Base-by-base conservation (phyloP, 352 stramenopile genomes). In the Globisporangium paroecandrum region DNA sequence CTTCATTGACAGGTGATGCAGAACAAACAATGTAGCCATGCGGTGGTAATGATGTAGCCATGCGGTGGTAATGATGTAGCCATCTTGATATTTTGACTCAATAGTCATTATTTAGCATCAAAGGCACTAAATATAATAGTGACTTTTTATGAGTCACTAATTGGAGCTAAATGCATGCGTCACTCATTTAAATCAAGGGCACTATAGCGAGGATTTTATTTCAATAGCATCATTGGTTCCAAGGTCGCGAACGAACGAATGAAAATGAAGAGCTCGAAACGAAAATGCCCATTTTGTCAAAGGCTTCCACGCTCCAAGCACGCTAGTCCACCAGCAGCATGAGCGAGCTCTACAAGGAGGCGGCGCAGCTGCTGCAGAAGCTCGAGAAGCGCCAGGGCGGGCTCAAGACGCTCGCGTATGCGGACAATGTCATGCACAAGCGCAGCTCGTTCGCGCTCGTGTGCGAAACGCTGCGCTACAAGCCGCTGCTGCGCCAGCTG, bases 391-490 rank as follows among this genome's bases (percentile, higher is more conserved):
- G 84, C 7, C 79, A 91, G 66, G 87, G 85, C 60, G 89, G 89
- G 0, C 85, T 96, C 71, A 96, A 96, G 78, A 89, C 79, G 53
- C 83, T 96, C 46, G 87, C 87, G 62, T 95, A 95, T 55, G 82
- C 79, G 9, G 85, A 94, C 24, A 82, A 84, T 25, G 86, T 93
- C 56, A 69, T 85, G 66, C 87, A 95, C 75, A 97, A 95, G 69
- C 86, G 86, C 69, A 95, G 89, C 76, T 95, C 87, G 24, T 97
- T 94, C 69, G 88, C 87, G 66, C 76, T 97, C 25, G 89, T 95
- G 22, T 97, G 89, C 62, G 87, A 97, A 76, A 97, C 89, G 66
- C 75, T 97, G 68, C 87, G 89, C 29, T 94, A 93, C 75, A 94
- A 93, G 71, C 87, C 88, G 55, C 71, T 95, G 64, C 75, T 97